Conservation (phyloP, 2,329 filamentous ascomycete genomes). For the Lecanicillium sp. region DNA sequence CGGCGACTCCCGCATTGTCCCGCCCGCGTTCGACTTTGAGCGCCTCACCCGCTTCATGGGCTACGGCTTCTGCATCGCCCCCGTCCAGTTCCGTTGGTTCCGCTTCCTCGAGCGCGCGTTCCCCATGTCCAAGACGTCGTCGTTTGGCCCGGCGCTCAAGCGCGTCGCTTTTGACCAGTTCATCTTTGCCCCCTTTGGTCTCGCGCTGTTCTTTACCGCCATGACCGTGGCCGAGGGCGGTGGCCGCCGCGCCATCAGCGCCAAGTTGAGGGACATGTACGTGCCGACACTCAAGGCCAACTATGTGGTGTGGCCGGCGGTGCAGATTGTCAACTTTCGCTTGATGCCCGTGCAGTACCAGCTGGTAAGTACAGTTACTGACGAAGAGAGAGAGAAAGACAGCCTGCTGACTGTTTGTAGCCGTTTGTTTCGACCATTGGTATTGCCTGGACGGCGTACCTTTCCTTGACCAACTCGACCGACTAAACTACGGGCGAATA, state of each 20-base stretch:
- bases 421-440: conserved; percentile 93
- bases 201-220: conserved; percentile 85
- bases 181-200: conserved; percentile 82
- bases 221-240: conserved; percentile 97
- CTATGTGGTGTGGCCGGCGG: conserved; percentile 88
- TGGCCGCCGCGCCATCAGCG: conserved; percentile 65
- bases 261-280: conserved; percentile 92
- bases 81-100: conserved; percentile 94
- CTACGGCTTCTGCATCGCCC: conserved; percentile 94
- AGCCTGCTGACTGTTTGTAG: conserved; percentile 34
- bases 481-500: conserved; percentile 49
- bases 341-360: conserved; percentile 94
- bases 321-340: conserved; percentile 95
- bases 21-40: conserved; percentile 92
- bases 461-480: conserved; percentile 82
- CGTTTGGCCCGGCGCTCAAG: conserved; percentile 74
- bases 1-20: conserved; percentile 30
- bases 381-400: conserved; percentile 4
- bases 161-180: conserved; percentile 88
- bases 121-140: conserved; percentile 71
- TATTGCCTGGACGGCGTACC: conserved; percentile 96
- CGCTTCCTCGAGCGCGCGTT: conserved; percentile 74
- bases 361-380: conserved; percentile 59
- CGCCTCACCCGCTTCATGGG: conserved; percentile 91
- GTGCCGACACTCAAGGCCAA: conserved; percentile 92